A percentile compares a stretch with the other conserved stretches of the same genome.
These are phyloP conservation scores for Sporothrix pallida DNA, from an alignment of 2,329 filamentous ascomycete species.

Conservation along the genomic window DNA sequence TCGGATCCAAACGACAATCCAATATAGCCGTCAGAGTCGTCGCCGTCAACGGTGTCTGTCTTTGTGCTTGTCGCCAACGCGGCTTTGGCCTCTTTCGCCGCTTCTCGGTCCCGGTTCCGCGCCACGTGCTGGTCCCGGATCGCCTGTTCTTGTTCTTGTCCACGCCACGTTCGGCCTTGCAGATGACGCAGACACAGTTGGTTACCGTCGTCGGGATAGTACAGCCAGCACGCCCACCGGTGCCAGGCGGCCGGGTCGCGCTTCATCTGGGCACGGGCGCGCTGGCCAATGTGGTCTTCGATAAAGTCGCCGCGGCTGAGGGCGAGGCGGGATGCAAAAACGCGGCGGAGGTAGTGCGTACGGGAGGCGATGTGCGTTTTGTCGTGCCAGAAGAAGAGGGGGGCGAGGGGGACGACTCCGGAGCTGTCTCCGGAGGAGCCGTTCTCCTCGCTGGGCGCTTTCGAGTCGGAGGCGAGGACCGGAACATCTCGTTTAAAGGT, in stretches of 20 bases:
- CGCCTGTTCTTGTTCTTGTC: constrained; percentile 44
- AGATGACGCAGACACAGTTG: constrained; percentile 56
- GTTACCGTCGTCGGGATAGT: constrained; percentile 55
- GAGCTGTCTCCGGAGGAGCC: constrained; percentile 29
- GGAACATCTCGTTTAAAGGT: constrained; percentile 51
- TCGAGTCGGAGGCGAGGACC: neutral
- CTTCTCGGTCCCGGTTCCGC: constrained; percentile 31
- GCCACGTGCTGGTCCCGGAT: constrained; percentile 34
- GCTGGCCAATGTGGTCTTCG: constrained; percentile 61
- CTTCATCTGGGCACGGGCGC: constrained; percentile 63
- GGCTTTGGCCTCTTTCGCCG: constrained; percentile 9
- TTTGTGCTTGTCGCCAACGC: neutral
- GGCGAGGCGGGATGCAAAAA: constrained; percentile 58
- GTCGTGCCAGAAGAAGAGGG: constrained; percentile 65
- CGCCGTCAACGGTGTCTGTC: neutral
- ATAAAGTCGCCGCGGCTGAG: constrained; percentile 61
- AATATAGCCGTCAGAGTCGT: neutral
- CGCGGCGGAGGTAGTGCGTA: constrained; percentile 55
- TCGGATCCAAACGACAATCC: constrained; percentile 3
- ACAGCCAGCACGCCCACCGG: constrained; percentile 63
- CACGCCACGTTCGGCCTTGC: constrained; percentile 58
- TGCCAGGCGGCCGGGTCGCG: constrained; percentile 54
- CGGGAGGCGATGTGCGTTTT: constrained; percentile 60
- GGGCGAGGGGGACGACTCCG: constrained; percentile 53
- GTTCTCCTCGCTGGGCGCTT: neutral